These are phyloP conservation scores for Boletus mariae DNA, from an alignment of 1,284 basidiomycete genomes.

Conservation along the genomic window DNA sequence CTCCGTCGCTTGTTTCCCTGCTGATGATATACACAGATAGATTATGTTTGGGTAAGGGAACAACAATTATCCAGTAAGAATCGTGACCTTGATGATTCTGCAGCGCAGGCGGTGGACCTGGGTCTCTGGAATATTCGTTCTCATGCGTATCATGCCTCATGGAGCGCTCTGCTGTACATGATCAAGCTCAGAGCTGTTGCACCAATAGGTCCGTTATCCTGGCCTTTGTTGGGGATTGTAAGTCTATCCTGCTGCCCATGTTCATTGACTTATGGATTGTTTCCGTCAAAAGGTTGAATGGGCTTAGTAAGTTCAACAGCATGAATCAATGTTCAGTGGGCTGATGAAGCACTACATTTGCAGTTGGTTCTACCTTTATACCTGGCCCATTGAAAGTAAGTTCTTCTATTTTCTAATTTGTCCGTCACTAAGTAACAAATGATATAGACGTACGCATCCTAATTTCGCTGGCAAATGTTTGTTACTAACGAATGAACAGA, in stretches of 20 bases:
- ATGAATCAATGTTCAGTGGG: neutral
- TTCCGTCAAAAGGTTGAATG: neutral
- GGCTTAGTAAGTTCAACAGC: constrained; percentile 3
- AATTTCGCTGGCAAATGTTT: too few species aligned
- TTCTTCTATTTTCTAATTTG: neutral
- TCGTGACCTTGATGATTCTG: neutral
- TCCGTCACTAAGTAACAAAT: neutral
- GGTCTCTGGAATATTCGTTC: constrained; percentile 12
- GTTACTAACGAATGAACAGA: neutral
- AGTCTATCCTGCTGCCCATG: neutral
- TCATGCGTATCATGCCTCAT: constrained; percentile 6
- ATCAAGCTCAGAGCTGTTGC: neutral
- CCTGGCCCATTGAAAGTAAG: constrained; percentile 6
- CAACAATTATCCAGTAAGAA: too few species aligned
- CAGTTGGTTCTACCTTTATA: constrained; percentile 5
- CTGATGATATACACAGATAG: constrained; percentile 5
- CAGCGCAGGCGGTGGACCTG: constrained; percentile 9
- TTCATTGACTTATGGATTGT: neutral
- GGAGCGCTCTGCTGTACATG: neutral
- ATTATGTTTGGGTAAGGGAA: constrained; percentile 12
- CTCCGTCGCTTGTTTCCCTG: neutral
- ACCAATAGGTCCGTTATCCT: constrained; percentile 13
- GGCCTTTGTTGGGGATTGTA: constrained; percentile 14
- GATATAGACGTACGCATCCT: constrained; percentile 7
- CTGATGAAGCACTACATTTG: neutral